Conservation (phyloP, 345 rosid species). For the Raphanus raphanistrum region DNA sequence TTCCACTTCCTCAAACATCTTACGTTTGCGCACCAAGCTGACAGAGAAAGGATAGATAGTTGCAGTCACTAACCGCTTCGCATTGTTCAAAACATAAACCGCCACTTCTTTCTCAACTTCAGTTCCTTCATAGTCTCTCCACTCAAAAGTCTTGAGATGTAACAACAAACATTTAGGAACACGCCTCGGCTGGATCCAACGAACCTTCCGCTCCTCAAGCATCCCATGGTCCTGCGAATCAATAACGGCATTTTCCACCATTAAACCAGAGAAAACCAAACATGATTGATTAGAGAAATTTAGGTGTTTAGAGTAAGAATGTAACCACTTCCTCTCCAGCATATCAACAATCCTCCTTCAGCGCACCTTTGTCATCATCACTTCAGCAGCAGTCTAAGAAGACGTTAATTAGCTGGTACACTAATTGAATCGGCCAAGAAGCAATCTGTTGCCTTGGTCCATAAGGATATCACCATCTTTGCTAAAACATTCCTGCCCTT, state of each 20-base stretch:
- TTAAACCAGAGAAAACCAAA: too few species aligned
- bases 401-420: slow-evolving; percentile 68
- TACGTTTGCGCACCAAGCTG: neutral
- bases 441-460: slow-evolving; percentile 81
- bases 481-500: slow-evolving; percentile 61
- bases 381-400: slow-evolving; percentile 61
- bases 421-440: slow-evolving; percentile 81
- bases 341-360: slow-evolving; percentile 37
- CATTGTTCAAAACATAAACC: neutral
- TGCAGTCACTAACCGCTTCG: neutral
- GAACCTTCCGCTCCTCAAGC: neutral
- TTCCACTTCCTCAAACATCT: neutral
- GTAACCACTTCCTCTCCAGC: slow-evolving; percentile 53
- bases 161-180: neutral
- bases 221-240: neutral
- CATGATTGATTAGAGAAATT: too few species aligned
- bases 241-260: too few species aligned
- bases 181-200: neutral
- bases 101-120: neutral
- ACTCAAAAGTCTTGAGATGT: neutral
- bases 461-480: slow-evolving; percentile 72
- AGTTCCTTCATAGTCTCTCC: neutral
- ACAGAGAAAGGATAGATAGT: neutral
- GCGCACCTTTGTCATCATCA: slow-evolving; percentile 36
- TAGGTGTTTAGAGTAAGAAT: slow-evolving; percentile 3